Conservation (phyloP, 768 basidiomycete genomes). For the Agrocybe praecox region DNA sequence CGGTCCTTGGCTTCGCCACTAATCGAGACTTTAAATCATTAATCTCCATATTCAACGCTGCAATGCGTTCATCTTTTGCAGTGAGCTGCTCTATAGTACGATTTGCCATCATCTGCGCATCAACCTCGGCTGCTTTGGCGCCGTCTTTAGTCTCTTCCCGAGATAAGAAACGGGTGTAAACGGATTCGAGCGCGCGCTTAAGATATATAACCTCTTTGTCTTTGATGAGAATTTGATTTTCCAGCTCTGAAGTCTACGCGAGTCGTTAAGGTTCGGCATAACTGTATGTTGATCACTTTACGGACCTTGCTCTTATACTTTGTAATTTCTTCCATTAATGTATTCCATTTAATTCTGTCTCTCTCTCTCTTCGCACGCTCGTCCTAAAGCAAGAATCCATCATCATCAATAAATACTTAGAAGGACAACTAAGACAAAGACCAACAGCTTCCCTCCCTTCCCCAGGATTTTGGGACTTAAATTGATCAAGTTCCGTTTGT, state of each 20-base stretch:
- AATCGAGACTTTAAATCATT: slow-evolving; percentile 52
- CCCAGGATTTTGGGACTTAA: slow-evolving; percentile 57
- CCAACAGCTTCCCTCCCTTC: slow-evolving; percentile 65
- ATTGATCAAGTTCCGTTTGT: slow-evolving; percentile 67
- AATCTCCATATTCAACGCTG: slow-evolving; percentile 50
- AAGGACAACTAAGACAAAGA: not conserved
- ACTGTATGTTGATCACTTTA: not conserved
- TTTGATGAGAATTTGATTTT: slow-evolving; percentile 46
- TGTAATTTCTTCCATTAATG: slow-evolving; percentile 72
- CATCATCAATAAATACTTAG: not conserved
- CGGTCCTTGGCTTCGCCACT: slow-evolving; percentile 55
- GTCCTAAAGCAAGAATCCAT: slow-evolving; percentile 44
- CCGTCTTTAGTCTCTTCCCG: slow-evolving; percentile 54
- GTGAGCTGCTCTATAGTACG: slow-evolving; percentile 70
- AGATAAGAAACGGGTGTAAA: slow-evolving; percentile 77
- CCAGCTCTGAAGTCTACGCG: slow-evolving; percentile 56
- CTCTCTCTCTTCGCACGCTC: slow-evolving; percentile 77
- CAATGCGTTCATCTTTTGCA: slow-evolving; percentile 69
- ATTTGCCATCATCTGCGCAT: slow-evolving; percentile 70
- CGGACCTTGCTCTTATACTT: slow-evolving; percentile 69
- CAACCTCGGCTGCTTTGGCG: slow-evolving; percentile 50
- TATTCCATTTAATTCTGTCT: slow-evolving; percentile 72
- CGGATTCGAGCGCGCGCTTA: slow-evolving; percentile 85
- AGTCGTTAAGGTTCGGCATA: slow-evolving; percentile 6
- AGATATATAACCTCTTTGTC: slow-evolving; percentile 78